Evolutionary conservation across 2,329 filamentous ascomycete species (phyloP), one percentile per base, ranked within the genome.

Genomic region (Paracoccidioides brasiliensis): DNA sequence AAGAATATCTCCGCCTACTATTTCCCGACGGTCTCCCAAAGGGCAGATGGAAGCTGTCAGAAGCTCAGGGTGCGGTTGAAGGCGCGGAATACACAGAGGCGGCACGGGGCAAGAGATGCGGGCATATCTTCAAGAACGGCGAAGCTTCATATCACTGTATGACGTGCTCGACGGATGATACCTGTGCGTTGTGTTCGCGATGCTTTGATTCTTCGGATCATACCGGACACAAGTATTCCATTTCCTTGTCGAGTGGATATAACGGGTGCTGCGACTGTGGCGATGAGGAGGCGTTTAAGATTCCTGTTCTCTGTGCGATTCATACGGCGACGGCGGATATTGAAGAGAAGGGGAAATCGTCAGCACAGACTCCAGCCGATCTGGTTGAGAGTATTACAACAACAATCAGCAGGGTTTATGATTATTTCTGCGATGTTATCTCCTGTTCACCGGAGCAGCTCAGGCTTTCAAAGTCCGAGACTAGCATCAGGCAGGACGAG

Each of bases 231-330:
- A 88, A 89, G 74, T 90, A 97, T 55, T 85, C 87, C 64, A 89
- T 98, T 57, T 86, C 80, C 56, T 83, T 95, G 49, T 95, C 90
- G 0, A 82, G 86, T 2, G 91, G 91, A 5, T 95, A 96, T 67
- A 93, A 86, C 66, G 91, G 91, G 46, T 97, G 94, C 74, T 98
- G 93, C 71, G 93, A 98, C 71, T 98, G 93, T 67, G 93, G 93
- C 57, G 93, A 98, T 67, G 82, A 86, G 22, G 94, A 98, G 71
- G 94, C 93, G 9, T 98, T 94, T 91, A 83, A 83, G 67, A 77
- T 83, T 50, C 90, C 90, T 45, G 79, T 97, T 60, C 84, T 88
- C 67, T 98, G 93, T 74, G 91, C 90, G 40, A 97, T 98, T 65
- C 93, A 98, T 68, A 91, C 89, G 67, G 73, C 70, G n/a, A 67